Conservation (phyloP, 176 grass and related monocot species). For the Carex cristatella region DNA sequence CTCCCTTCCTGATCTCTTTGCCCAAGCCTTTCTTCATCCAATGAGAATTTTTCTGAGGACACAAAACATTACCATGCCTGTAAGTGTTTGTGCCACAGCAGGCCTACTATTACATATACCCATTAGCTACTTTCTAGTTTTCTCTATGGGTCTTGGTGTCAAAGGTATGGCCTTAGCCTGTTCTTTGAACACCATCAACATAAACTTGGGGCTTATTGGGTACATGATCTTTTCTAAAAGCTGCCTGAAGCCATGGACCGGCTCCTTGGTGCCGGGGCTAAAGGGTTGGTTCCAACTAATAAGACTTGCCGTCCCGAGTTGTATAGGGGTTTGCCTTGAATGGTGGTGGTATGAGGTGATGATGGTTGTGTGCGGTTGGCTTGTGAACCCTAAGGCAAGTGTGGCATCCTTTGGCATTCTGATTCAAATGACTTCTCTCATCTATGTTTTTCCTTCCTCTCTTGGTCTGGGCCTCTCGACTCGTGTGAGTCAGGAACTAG, state of each 20-base stretch:
- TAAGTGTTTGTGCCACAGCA: conserved; percentile 53
- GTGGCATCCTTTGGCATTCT: conserved; percentile 78
- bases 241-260: not conserved
- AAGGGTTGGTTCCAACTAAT: conserved; percentile 48
- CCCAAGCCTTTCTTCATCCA: conserved; percentile 75
- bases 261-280: conserved; percentile 9
- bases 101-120: conserved; percentile 61
- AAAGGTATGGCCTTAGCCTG: conserved; percentile 66
- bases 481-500: conserved; percentile 72
- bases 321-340: conserved; percentile 76
- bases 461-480: conserved; percentile 78
- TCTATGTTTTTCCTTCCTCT: conserved; percentile 87
- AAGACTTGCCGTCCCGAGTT: conserved; percentile 64
- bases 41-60: conserved; percentile 69
- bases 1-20: conserved; percentile 72
- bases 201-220: conserved; percentile 35
- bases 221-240: conserved; percentile 53
- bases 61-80: conserved; percentile 66
- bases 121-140: conserved; percentile 56
- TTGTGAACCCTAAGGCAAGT: conserved; percentile 58
- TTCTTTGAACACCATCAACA: conserved; percentile 53
- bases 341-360: conserved; percentile 99
- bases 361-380: conserved; percentile 76
- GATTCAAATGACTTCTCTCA: conserved; percentile 90
- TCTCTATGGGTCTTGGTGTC: conserved; percentile 41